Evolutionary conservation across 169 alveolate species (phyloP).

Genomic region (Plasmodium cynomolgi): DNA sequence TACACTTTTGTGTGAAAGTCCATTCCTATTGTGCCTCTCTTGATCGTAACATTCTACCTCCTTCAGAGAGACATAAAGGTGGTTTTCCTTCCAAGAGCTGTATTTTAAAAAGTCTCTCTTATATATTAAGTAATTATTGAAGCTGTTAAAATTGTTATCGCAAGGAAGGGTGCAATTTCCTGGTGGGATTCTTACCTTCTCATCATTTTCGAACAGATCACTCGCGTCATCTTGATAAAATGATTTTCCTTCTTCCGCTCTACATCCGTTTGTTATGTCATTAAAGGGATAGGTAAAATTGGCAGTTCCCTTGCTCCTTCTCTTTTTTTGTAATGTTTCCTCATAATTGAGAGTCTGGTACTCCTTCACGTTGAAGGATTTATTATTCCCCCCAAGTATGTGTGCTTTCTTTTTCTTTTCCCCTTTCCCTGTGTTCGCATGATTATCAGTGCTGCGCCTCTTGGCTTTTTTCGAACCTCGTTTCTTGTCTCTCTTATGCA

Average conservation of each 20-base stretch:
- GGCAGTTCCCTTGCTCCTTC: background rate
- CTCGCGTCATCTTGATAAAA: background rate
- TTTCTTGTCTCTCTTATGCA: background rate
- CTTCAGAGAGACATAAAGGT: slow-evolving; percentile 35
- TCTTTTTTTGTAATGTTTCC: background rate
- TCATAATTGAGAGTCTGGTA: too few relatives aligned
- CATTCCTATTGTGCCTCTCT: background rate
- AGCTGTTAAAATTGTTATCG: slow-evolving; percentile 8
- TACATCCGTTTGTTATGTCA: background rate
- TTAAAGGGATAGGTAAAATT: background rate
- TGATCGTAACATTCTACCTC: background rate
- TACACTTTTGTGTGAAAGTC: background rate
- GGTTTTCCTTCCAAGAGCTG: slow-evolving; percentile 49
- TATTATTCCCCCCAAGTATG: background rate
- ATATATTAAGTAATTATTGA: slow-evolving; percentile 61
- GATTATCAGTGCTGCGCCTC: background rate
- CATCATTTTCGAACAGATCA: background rate
- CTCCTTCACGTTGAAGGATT: background rate
- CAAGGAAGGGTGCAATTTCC: background rate
- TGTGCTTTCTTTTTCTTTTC: background rate
- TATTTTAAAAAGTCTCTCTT: slow-evolving; percentile 49
- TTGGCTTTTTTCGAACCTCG: background rate
- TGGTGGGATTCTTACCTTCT: background rate
- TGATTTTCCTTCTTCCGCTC: background rate
- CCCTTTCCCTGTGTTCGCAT: background rate